These are phyloP conservation scores for Aspergillus asperescens DNA, from an alignment of 495 filamentous ascomycete genomes.

Conservation along the genomic window DNA sequence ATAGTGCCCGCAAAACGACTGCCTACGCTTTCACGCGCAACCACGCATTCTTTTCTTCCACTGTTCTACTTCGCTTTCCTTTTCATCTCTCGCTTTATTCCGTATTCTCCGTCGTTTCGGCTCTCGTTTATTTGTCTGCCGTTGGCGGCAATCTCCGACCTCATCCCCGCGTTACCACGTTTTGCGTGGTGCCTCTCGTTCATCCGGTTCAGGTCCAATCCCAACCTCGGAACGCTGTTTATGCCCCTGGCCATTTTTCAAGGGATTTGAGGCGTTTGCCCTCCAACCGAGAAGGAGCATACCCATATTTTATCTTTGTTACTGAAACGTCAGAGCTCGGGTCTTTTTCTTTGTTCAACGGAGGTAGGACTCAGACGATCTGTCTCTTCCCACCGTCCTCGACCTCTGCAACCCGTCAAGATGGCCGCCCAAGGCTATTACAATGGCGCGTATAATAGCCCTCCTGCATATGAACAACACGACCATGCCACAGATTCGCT, in stretches of 20 bases:
- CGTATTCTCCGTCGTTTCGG: neutral
- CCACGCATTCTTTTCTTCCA: neutral
- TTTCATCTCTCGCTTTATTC: conserved; percentile 1
- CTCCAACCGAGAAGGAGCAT: neutral
- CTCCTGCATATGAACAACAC: conserved; percentile 42
- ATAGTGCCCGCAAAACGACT: conserved; percentile 13
- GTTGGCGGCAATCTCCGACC: neutral
- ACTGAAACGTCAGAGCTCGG: neutral
- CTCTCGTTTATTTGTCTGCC: neutral
- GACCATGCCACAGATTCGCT: conserved; percentile 27
- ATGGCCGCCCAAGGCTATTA: conserved; percentile 89
- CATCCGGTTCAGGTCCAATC: conserved; percentile 9
- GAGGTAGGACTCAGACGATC: too few species aligned
- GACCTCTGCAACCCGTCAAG: conserved; percentile 20
- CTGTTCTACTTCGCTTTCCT: neutral
- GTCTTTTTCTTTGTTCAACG: neutral
- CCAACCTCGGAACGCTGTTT: conserved; percentile 7
- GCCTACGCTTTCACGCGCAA: conserved; percentile 12
- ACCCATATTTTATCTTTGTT: neutral
- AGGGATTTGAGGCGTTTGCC: neutral
- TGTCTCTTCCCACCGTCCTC: conserved; percentile 8
- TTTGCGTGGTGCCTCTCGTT: conserved; percentile 8
- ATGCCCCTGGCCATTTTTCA: neutral
- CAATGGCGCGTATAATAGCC: conserved; percentile 47
- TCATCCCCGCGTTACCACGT: neutral